Base-by-base conservation (phyloP, 1,139 yeast genomes). In the Protomyces inouyei region DNA sequence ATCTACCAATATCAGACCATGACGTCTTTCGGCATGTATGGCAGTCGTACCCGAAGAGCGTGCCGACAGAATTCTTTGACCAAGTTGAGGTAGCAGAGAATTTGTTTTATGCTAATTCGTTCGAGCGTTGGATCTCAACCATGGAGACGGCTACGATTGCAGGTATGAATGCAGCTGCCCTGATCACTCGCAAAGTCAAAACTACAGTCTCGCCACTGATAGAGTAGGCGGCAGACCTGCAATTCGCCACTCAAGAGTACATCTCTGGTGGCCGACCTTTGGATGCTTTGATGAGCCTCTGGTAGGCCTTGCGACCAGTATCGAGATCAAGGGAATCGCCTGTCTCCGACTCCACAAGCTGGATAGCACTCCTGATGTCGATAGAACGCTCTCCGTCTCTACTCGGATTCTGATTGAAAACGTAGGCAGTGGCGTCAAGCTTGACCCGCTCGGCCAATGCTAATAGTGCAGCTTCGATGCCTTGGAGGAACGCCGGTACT, bases 61-160 rank as follows among this genome's bases (percentile, higher is more conserved):
- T 12, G 1, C 76, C 78, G 1, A 66, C 68, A 1, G 52, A 51
- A 2, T 28, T 68, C 1, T 75, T 75, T 54, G 68, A 68, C 61
- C 68, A 71, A 28, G 63, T 72, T n/a, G 69, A 73, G 6, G 68
- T 73, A 46, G 74, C 70, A 3, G 70, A 69, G 0, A 73, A 72
- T 0, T 65, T 79, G 9, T 78, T 79, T 75, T 79, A 79, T 66
- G 69, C 79, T 65, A 78, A 78, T 65, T 72, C 75, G 1, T 78
- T 80, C 72, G 83, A 80, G 67, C 71, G 75, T 3, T 76, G 80
- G 55, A 74, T 79, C 61, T 78, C 81, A 64, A 80, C 83, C 0
- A 79, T 80, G 83, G 83, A 80, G 67, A 79, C 83, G 0, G 73
- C 79, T n/a, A 78, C 81, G 0, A 69, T 80, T 37, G 77, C 80